phyloP scores from a whole-genome alignment of 2,329 filamentous ascomycete genomes.

The Penicillium fuscoglaucum region DNA sequence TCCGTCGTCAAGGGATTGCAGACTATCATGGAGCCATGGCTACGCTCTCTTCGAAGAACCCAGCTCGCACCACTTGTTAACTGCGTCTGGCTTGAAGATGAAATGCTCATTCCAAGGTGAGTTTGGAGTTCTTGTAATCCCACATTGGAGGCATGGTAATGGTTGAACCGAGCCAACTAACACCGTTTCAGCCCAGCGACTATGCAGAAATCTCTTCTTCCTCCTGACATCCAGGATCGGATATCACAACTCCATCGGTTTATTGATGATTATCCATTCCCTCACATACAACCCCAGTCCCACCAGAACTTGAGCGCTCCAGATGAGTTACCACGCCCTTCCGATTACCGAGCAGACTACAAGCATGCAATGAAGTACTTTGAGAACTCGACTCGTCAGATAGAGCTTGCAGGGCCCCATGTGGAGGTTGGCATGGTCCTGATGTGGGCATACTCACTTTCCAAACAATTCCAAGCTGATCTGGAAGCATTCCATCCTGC shows the following conservation, averaged over 20 bases:
- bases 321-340: neutral
- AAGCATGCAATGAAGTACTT: conserved; percentile 9
- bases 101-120: conserved; percentile 18
- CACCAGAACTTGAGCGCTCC: neutral
- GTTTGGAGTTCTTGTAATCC: neutral
- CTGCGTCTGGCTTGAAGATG: conserved; percentile 15
- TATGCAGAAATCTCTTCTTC: conserved; percentile 18
- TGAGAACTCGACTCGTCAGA: conserved; percentile 12
- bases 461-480: conserved; percentile 17
- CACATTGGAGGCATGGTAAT: neutral
- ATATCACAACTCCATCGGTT: conserved; percentile 15
- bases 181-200: conserved; percentile 3
- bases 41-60: conserved; percentile 13
- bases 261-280: conserved; percentile 20
- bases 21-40: conserved; percentile 21
- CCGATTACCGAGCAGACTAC: conserved; percentile 16
- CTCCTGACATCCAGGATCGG: conserved; percentile 17
- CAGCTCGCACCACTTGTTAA: conserved; percentile 21
- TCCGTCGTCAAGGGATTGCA: conserved; percentile 22
- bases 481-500: conserved; percentile 15
- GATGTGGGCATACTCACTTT: conserved; percentile 21
- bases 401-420: conserved; percentile 21
- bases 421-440: conserved; percentile 22
- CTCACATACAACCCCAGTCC: neutral
- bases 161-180: neutral